Conservation (phyloP, 176 grass and related monocot species). For the Lolium rigidum region DNA sequence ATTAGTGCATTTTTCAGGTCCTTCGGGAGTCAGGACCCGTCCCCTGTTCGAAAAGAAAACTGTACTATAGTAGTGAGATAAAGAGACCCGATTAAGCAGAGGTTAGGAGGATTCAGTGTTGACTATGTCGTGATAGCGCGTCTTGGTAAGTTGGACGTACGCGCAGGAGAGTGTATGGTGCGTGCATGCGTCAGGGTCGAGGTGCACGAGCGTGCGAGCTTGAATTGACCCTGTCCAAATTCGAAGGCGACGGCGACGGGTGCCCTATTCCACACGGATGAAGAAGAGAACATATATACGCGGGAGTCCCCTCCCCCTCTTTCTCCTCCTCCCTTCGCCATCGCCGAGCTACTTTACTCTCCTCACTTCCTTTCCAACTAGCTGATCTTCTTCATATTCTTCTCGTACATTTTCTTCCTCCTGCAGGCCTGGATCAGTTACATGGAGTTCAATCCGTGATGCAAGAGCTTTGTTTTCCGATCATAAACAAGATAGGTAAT, state of each 20-base stretch:
- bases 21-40: no score
- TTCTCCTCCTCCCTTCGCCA: background rate
- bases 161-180: background rate
- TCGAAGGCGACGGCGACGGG: background rate
- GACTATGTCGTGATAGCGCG: background rate
- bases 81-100: no score
- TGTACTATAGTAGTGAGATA: no score
- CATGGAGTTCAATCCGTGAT: background rate
- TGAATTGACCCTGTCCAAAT: conserved; percentile 16
- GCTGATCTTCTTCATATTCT: background rate
- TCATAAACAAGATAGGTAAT: no score
- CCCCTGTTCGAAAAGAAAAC: no score
- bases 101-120: background rate
- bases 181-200: background rate
- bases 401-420: background rate
- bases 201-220: conserved; percentile 21
- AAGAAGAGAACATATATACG: background rate
- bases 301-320: background rate
- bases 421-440: background rate
- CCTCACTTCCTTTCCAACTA: background rate
- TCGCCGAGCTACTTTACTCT: background rate
- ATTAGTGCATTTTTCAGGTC: no score
- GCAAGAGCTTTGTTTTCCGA: no score
- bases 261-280: conserved; percentile 19
- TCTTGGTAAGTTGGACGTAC: background rate